Evolutionary conservation across 441 rosid genomes (phyloP).

Genomic region (Pelargonium myrrhifolium): DNA sequence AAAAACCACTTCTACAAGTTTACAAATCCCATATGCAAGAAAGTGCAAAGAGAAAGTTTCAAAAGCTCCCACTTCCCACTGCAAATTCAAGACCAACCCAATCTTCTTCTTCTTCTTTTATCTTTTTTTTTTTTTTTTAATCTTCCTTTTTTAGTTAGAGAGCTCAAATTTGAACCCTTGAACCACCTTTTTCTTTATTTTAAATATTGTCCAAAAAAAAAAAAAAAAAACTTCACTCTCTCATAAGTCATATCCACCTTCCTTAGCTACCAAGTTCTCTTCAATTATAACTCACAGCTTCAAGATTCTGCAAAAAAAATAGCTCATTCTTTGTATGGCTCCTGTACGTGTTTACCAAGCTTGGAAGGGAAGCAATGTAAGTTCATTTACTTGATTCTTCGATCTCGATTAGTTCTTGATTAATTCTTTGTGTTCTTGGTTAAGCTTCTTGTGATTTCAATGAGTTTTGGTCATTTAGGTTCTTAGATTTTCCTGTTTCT

Average conservation of each 20-base stretch:
- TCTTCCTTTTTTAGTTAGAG: too few relatives aligned
- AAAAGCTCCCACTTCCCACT: slow-evolving; percentile 8
- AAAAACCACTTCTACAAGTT: not conserved
- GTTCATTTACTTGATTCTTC: slow-evolving; percentile 11
- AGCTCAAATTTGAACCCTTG: slow-evolving; percentile 20
- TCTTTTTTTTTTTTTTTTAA: too few relatives aligned
- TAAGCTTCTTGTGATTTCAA: not conserved
- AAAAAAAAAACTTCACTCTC: too few relatives aligned
- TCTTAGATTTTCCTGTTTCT: not conserved
- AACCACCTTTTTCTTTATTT: slow-evolving; percentile 14
- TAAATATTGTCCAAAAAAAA: too few relatives aligned
- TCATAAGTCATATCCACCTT: slow-evolving; percentile 2
- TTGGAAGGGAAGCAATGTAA: slow-evolving; percentile 55
- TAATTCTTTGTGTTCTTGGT: not conserved
- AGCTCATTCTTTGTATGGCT: too few relatives aligned
- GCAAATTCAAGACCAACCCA: slow-evolving; percentile 9
- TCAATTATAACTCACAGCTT: not conserved
- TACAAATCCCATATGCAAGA: not conserved
- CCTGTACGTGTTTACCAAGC: slow-evolving; percentile 33
- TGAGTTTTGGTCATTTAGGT: not conserved
- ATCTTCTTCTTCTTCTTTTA: not conserved
- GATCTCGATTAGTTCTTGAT: too few relatives aligned
- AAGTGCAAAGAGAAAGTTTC: not conserved
- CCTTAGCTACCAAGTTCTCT: slow-evolving; percentile 11
- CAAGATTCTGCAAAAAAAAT: not conserved